Base-by-base conservation (phyloP, 805 yeast genomes). In the Metschnikowia amazonensis region DNA sequence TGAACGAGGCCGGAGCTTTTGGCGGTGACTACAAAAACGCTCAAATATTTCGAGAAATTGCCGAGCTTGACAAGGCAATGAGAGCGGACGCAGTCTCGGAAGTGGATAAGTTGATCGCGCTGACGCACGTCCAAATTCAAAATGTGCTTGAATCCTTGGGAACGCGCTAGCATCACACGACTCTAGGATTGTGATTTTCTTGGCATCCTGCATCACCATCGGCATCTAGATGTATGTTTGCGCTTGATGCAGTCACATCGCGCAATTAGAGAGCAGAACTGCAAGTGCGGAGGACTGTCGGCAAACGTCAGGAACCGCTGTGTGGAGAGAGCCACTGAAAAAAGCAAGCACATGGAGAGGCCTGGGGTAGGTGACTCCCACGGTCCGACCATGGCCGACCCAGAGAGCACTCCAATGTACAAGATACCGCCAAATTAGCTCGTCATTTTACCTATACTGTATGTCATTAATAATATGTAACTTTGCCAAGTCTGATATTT, bases 21-120 rank as follows among this genome's bases (percentile, higher is more conserved):
- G 40, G 43, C 36, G 40, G 35, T 9, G 52, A 50, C 18, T 32
- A 18, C 5, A 45, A 43, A 3, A 44, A 46, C 14, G 48, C 52
- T 0, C 38, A 40, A 34, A 45, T 46, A 2, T 42, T 44, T 16
- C 46, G 45, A 5, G 46, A 52, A 31, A 50, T 52, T 24, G 47
- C 55, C 11, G 47, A 50, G 36, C 37, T 52, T 23, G 52, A 51
- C 13, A 42, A 40, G 24, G 49, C 30, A 6, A 36, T 45, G 40
- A 39, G 36, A 14, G 38, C 34, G 23, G 39, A 39, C 9, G 24
- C 41, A 9, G 49, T 42, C 24, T 36, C 46, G 3, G 55, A 51
- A 18, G 37, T 51, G 32, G 42, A 46, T 25, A 51, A 51, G 40
- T 42, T 51, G 34, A 36, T 49, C 16, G 42, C 24, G n/a, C 48